Evolutionary conservation across 1,284 basidiomycete genomes (phyloP).

Genomic region (Cryptococcus neoformans): DNA sequence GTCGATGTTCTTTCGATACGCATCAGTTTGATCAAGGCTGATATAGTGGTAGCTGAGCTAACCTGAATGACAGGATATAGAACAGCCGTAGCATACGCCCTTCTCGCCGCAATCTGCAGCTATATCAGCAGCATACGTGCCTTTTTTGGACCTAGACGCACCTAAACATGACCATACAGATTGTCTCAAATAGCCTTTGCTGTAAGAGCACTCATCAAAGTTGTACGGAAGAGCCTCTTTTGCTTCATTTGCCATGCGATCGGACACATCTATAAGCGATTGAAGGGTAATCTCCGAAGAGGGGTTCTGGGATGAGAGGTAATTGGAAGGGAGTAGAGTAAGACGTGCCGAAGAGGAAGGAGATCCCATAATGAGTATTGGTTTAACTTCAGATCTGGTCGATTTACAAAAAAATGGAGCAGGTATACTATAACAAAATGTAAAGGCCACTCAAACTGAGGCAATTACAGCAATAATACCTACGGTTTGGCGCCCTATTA

Average conservation of each 20-base stretch:
- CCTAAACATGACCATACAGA: constrained; percentile 46
- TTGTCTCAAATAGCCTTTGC: constrained; percentile 40
- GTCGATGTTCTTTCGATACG: constrained; percentile 35
- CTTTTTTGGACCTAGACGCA: constrained; percentile 4
- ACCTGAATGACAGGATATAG: constrained; percentile 48
- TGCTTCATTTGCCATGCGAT: constrained; percentile 40
- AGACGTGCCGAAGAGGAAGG: constrained; percentile 17
- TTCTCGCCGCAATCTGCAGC: constrained; percentile 44
- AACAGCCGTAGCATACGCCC: constrained; percentile 52
- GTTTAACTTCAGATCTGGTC: too few relatives aligned
- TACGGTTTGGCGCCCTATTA: too few relatives aligned
- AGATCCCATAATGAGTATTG: neutral
- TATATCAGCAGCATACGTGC: neutral
- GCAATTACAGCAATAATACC: too few relatives aligned
- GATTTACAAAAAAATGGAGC: too few relatives aligned
- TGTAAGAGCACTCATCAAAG: constrained; percentile 46
- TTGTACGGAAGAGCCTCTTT: constrained; percentile 42
- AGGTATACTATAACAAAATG: too few relatives aligned
- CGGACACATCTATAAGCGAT: constrained; percentile 36
- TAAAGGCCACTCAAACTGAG: too few relatives aligned
- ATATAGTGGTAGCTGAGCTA: constrained; percentile 5
- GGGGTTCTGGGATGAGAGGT: constrained; percentile 21
- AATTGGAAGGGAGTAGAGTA: constrained; percentile 22
- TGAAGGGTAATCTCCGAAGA: constrained; percentile 39
- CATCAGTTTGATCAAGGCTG: neutral